Base-by-base conservation (phyloP, 371 early-diverging fungal species). In the Coemansia sp. region DNA sequence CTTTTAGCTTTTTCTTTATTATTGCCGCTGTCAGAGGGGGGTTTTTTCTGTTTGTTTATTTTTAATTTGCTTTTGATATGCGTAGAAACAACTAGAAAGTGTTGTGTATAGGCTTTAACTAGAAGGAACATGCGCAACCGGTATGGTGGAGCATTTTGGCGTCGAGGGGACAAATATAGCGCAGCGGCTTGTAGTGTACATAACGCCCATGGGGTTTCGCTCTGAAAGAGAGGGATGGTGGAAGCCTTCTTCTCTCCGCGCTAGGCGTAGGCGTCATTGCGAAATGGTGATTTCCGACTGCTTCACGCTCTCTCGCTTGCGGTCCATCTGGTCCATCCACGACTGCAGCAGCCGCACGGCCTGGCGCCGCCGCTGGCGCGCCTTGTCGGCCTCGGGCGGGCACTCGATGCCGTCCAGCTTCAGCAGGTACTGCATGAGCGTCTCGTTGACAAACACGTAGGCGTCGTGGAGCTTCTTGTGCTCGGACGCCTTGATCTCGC, bases 271-370 rank as follows among this genome's bases (percentile, higher is more conserved):
- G 20, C 20, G n/a, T 51, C 62, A 72, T 49, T 63, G 63, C 20
- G 74, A 68, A 43, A 73, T 57, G 16, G 65, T 74, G 5, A 55
- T 50, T 35, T 74, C 74, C 3, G 74, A 65, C 52, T 69, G 64
- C 38, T 68, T 68, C 32, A 74, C 70, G 41, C 52, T 51, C 8
- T 64, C 63, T 48, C 55, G 65, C 55, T 74, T 74, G 57, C 62
- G 62, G 54, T 74, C 74, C 69, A 74, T 65, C 65, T 74, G 65
- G 36, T 74, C 74, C 70, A 74, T 68, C 74, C 74, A 74, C 42
- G 69, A 64, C 56, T 74, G 74, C 48, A 74, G 59, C 43, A 65
- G 51, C 36, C 62, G 54, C 20, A 74, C 70, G 13, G 70, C 74
- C 62, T 74, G 74, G 14, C 69, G 45, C 41, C 74, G 40, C 48